A percentile compares a stretch with the other conserved stretches of the same genome.
These are phyloP conservation scores for Emmonsia crescens DNA, from an alignment of 2,329 filamentous ascomycete species.

Conservation along the genomic window DNA sequence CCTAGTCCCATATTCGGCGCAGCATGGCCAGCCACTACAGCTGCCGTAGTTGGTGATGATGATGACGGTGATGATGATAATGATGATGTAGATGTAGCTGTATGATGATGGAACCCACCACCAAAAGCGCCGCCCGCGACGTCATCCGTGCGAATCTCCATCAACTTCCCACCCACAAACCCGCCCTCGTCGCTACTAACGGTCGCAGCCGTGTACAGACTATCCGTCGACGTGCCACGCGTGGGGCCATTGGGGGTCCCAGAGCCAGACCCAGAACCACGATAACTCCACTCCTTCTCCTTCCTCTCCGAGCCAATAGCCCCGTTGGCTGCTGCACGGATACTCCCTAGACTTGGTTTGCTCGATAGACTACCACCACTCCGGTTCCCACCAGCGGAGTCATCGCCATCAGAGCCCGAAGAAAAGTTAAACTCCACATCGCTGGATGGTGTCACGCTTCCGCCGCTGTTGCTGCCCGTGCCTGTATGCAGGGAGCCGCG, in stretches of 20 bases:
- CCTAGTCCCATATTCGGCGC: constrained; percentile 56
- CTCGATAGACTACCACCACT: constrained; percentile 55
- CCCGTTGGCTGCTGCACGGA: constrained; percentile 66
- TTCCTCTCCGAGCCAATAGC: constrained; percentile 84
- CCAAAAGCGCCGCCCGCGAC: background rate
- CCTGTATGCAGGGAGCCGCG: constrained; percentile 55
- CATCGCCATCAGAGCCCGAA: constrained; percentile 53
- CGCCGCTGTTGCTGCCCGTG: constrained; percentile 42
- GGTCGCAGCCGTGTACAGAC: constrained; percentile 50
- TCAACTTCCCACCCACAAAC: constrained; percentile 45
- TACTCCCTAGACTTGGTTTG: constrained; percentile 61
- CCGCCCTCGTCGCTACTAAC: constrained; percentile 52
- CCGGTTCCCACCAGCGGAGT: constrained; percentile 18
- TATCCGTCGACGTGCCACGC: constrained; percentile 32
- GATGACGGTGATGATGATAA: background rate
- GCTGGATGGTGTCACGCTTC: constrained; percentile 80
- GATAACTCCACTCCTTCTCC: constrained; percentile 48
- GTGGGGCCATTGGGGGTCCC: background rate
- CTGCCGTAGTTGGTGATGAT: constrained; percentile 23
- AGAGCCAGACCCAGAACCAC: background rate
- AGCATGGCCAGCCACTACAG: constrained; percentile 45
- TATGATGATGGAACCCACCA: background rate
- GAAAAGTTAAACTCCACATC: constrained; percentile 63
- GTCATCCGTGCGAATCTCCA: constrained; percentile 36
- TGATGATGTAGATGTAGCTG: background rate